Conservation (phyloP, 2,329 filamentous ascomycete species). For the Exophiala xenobiotica region DNA sequence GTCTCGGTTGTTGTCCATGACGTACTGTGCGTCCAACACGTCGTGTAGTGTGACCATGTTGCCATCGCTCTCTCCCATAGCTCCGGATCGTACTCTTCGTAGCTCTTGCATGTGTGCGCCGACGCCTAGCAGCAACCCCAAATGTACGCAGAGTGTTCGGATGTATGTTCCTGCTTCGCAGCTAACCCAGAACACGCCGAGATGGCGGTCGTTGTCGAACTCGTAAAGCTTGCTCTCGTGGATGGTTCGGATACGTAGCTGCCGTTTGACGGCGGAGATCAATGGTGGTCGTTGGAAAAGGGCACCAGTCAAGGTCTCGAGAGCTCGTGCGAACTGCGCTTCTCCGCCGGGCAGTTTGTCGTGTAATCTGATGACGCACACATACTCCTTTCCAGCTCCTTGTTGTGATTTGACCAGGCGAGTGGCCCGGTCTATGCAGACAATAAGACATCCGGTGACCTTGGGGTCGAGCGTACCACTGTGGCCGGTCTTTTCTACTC, state of each 20-base stretch:
- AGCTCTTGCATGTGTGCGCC: conserved; percentile 99
- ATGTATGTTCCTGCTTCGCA: conserved; percentile 99
- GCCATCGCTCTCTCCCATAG: conserved; percentile 86
- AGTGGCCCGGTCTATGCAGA: conserved; percentile 94
- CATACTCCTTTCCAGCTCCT: conserved; percentile 98
- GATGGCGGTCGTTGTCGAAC: conserved; percentile 96
- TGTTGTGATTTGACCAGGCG: conserved; percentile 98
- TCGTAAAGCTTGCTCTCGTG: conserved; percentile 95
- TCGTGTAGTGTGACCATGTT: conserved; percentile 95
- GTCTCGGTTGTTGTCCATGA: conserved; percentile 91
- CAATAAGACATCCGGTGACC: conserved; percentile 92
- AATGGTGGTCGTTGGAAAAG: conserved; percentile 95
- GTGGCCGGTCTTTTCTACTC: conserved; percentile 95
- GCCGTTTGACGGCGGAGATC: conserved; percentile 98
- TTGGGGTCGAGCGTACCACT: conserved; percentile 97
- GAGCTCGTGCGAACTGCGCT: conserved; percentile 85
- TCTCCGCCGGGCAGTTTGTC: conserved; percentile 92
- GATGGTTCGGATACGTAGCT: conserved; percentile 96
- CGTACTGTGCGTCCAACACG: conserved; percentile 93
- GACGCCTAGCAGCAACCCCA: conserved; percentile 74
- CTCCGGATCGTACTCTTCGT: conserved; percentile 86
- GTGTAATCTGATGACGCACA: conserved; percentile 91
- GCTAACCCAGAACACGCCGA: conserved; percentile 98
- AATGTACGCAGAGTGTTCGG: conserved; percentile 92
- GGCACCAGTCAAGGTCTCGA: conserved; percentile 94